These are phyloP conservation scores for Solanum hybrid DNA, from an alignment of 305 asterid species.

Conservation along the genomic window DNA sequence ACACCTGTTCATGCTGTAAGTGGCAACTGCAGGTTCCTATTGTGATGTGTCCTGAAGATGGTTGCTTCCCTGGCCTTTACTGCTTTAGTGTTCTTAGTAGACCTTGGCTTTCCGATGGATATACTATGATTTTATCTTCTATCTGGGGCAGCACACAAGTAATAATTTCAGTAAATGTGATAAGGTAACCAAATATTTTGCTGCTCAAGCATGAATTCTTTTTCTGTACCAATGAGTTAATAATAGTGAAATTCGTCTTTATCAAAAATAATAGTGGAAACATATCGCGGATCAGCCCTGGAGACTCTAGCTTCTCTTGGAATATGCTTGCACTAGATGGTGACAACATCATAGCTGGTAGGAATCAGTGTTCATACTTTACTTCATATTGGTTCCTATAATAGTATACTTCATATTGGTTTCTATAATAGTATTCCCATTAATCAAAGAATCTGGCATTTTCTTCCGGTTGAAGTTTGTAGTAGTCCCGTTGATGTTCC, in stretches of 20 bases:
- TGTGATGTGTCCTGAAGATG: slow-evolving; percentile 74
- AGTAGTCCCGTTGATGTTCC: slow-evolving; percentile 80
- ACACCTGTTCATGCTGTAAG: not conserved
- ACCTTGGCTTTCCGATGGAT: slow-evolving; percentile 97
- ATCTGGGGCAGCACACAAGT: slow-evolving; percentile 71
- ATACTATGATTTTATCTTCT: slow-evolving; percentile 63
- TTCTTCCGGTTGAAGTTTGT: slow-evolving; percentile 42
- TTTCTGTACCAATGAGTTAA: not conserved
- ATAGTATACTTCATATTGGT: not conserved
- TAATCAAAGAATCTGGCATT: not conserved
- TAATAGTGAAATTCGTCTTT: not conserved
- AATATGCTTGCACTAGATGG: slow-evolving; percentile 64
- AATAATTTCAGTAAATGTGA: slow-evolving; percentile 52
- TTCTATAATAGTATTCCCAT: not conserved
- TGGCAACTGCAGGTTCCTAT: slow-evolving; percentile 57
- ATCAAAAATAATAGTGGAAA: slow-evolving; percentile 46
- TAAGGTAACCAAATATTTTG: slow-evolving; percentile 42
- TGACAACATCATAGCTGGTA: slow-evolving; percentile 72
- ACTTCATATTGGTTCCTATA: not conserved
- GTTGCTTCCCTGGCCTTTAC: slow-evolving; percentile 88
- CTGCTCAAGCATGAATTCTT: not conserved
- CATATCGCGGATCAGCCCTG: slow-evolving; percentile 63
- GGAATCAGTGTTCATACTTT: slow-evolving; percentile 4
- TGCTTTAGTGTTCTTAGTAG: slow-evolving; percentile 37
- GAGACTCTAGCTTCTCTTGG: slow-evolving; percentile 59